phyloP scores from a whole-genome alignment of 1,284 basidiomycete genomes.

The Ganoderma sp. region DNA sequence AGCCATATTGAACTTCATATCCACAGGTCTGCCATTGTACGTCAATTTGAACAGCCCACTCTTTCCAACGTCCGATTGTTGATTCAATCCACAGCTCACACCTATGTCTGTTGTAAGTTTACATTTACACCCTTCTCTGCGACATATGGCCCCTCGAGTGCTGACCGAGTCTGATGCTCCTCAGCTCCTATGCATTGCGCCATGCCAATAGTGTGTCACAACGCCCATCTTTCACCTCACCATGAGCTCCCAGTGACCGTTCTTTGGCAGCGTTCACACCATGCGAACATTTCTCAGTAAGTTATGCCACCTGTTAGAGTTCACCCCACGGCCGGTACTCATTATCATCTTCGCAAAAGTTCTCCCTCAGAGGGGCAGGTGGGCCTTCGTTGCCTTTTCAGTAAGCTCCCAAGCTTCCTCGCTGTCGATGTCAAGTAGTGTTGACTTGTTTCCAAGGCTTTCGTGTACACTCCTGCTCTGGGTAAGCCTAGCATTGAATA shows the following conservation, averaged over 20 bases:
- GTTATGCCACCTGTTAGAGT: background rate
- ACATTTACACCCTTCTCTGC: too few relatives aligned
- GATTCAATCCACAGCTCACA: too few relatives aligned
- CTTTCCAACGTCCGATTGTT: too few relatives aligned
- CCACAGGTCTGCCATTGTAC: too few relatives aligned
- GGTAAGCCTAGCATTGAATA: background rate
- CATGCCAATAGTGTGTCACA: background rate
- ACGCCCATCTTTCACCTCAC: background rate
- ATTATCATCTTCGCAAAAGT: background rate
- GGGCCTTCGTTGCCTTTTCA: background rate
- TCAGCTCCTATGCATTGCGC: background rate
- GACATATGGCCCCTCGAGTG: background rate
- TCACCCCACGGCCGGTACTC: background rate
- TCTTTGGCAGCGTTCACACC: background rate
- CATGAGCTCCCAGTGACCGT: background rate
- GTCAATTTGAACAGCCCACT: too few relatives aligned
- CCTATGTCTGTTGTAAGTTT: too few relatives aligned
- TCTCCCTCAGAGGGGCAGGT: background rate
- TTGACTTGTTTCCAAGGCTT: background rate
- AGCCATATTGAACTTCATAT: too few relatives aligned
- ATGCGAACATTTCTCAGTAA: background rate
- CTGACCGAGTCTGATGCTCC: background rate
- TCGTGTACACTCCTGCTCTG: background rate
- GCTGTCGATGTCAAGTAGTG: too few relatives aligned
- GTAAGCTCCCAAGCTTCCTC: background rate